phyloP scores from a whole-genome alignment of 2,329 filamentous ascomycete species.

The Venturiaceae sp. region DNA sequence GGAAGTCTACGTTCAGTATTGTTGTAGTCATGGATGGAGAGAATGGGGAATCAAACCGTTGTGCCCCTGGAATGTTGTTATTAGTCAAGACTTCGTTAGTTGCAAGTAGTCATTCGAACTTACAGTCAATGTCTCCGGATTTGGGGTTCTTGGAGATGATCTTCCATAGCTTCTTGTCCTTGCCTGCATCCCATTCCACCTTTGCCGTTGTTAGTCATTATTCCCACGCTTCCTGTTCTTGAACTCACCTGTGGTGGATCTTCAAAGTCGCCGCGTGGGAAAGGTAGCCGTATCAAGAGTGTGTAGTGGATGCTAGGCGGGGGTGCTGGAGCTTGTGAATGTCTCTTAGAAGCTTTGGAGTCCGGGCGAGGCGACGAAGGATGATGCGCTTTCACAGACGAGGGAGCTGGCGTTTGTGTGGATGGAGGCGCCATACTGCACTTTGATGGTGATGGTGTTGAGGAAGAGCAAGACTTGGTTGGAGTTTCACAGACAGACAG shows the following conservation, averaged over 20 bases:
- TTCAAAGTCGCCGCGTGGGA: constrained; percentile 75
- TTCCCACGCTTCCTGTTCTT: not conserved
- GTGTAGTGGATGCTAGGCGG: constrained; percentile 40
- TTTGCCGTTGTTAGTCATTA: constrained; percentile 24
- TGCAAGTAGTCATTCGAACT: constrained; percentile 22
- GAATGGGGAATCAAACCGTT: not conserved
- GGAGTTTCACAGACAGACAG: not conserved
- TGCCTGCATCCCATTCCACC: constrained; percentile 80
- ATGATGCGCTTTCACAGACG: not conserved
- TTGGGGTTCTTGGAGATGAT: constrained; percentile 74
- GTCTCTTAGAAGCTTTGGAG: constrained; percentile 1
- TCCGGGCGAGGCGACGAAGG: not conserved
- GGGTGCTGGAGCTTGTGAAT: not conserved
- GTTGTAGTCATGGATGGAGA: not conserved
- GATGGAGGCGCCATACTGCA: not conserved
- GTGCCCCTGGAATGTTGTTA: not conserved
- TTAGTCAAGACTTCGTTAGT: not conserved
- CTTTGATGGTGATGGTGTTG: not conserved
- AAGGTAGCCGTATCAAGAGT: constrained; percentile 82
- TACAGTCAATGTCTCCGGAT: constrained; percentile 67
- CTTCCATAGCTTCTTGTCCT: constrained; percentile 85
- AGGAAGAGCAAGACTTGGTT: not conserved
- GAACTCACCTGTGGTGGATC: constrained; percentile 74
- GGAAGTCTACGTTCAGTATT: not conserved
- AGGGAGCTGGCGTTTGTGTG: not conserved